Base-by-base conservation (phyloP, 1,139 yeast species). In the Trichomonascaceae sp. region DNA sequence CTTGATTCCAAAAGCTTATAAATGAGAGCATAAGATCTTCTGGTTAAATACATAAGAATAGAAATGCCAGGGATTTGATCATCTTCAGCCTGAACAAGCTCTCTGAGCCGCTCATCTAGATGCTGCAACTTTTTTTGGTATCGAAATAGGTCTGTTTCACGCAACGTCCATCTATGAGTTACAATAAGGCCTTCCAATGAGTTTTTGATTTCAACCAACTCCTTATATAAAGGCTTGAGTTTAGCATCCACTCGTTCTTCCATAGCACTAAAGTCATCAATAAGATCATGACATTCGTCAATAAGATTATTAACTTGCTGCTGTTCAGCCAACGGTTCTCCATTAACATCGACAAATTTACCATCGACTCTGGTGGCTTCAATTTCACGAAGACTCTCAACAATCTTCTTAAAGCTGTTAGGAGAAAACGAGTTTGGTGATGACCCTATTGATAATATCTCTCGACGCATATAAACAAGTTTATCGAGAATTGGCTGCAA, bases 121-220 rank as follows among this genome's bases (percentile, higher is more conserved):
- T 78, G 79, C 63, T 83, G 84, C 59, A 91, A 74, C 59, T 77
- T 77, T 64, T 84, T 82, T 69, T 90, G 96, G 68, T 87, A 91
- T 53, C 79, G 78, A 71, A 87, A 93, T 61, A 93, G 76, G 70
- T 93, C 99, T 0, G 98, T 93, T 66, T 90, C 96, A 66, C 99
- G 81, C 71, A 93, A 76, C 1, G 98, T 91, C 99, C 99, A 93
- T 69, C 98, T 81, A 71, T 96, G 84, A 2, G 99, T 93, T 39
- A 93, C 82, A 60, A 90, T 76, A 61, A 93, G 74, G 62, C 87
- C 88, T 63, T 88, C 96, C 58, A 93, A 75, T 19, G 84, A 84
- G 24, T 81, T 76, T 69, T 89, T 88, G 62, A 89, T 76, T 47
- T 79, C 81, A 41, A 81, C 74, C 60, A 93, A 74, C 58, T 76